phyloP scores from a whole-genome alignment of 106 monocot species.

The Ottelia alismoides region DNA sequence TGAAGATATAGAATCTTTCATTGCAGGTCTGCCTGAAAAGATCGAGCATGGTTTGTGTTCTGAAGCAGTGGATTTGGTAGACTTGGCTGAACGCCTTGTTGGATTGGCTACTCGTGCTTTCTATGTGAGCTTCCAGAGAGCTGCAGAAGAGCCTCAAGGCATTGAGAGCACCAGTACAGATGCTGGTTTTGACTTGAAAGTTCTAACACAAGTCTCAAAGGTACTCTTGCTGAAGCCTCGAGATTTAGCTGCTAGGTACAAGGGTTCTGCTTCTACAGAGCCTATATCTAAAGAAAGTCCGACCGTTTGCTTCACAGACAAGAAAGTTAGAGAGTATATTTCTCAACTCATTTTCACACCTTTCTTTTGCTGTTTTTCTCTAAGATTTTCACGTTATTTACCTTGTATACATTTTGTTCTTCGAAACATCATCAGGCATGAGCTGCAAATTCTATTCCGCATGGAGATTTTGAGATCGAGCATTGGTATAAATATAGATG shows the following conservation, averaged over 20 bases:
- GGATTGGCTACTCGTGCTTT: slow-evolving; percentile 30
- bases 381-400: neutral
- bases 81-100: slow-evolving; percentile 70
- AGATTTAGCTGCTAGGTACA: slow-evolving; percentile 59
- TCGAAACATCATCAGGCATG: slow-evolving; percentile 40
- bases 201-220: slow-evolving; percentile 37
- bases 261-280: slow-evolving; percentile 23
- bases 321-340: slow-evolving; percentile 88
- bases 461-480: slow-evolving; percentile 80
- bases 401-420: too few relatives aligned
- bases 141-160: neutral
- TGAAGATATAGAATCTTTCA: slow-evolving; percentile 39
- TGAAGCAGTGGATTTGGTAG: slow-evolving; percentile 50
- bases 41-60: slow-evolving; percentile 47
- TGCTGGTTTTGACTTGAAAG: slow-evolving; percentile 16
- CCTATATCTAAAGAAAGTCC: slow-evolving; percentile 8
- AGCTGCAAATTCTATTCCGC: slow-evolving; percentile 83
- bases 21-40: slow-evolving; percentile 46
- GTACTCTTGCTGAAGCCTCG: slow-evolving; percentile 65
- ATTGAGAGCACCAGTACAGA: too few relatives aligned
- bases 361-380: neutral
- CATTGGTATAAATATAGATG: too few relatives aligned
- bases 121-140: slow-evolving; percentile 21
- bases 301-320: slow-evolving; percentile 9
- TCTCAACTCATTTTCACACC: neutral